Evolutionary conservation across 345 rosid species (phyloP).

Genomic region (Populus alba): DNA sequence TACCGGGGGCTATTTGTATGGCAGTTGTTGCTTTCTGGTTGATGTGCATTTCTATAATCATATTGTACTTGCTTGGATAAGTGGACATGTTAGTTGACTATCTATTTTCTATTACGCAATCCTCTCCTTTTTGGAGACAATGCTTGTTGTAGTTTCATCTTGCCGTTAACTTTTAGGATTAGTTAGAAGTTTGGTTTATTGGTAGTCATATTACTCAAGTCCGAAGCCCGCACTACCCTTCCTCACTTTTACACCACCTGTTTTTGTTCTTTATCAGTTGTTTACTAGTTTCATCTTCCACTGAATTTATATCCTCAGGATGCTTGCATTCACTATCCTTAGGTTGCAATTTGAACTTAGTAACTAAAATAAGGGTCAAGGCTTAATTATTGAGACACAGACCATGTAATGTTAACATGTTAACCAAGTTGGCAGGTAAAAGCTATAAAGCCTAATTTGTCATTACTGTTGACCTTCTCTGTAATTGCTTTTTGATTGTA

Average conservation of each 20-base stretch:
- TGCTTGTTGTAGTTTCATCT: background rate
- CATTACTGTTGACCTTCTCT: background rate
- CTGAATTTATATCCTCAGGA: background rate
- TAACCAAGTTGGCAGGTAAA: background rate
- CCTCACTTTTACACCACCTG: constrained; percentile 1
- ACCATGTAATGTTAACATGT: background rate
- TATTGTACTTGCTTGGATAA: background rate
- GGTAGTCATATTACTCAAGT: background rate
- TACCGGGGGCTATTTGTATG: background rate
- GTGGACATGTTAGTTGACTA: background rate
- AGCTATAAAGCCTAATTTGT: background rate
- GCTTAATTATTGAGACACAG: background rate
- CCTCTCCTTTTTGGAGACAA: background rate
- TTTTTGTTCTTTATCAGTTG: background rate
- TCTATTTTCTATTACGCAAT: background rate
- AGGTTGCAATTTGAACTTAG: background rate
- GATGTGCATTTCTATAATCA: background rate
- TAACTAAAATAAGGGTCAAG: background rate
- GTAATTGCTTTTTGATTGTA: background rate
- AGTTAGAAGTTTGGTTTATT: background rate
- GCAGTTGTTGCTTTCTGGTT: background rate
- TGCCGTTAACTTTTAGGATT: background rate
- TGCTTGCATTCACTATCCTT: background rate
- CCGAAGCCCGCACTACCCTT: background rate
- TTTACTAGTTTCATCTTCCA: background rate